Base-by-base conservation (phyloP, 371 early-diverging fungal genomes). In the Apophysomyces elegans region DNA sequence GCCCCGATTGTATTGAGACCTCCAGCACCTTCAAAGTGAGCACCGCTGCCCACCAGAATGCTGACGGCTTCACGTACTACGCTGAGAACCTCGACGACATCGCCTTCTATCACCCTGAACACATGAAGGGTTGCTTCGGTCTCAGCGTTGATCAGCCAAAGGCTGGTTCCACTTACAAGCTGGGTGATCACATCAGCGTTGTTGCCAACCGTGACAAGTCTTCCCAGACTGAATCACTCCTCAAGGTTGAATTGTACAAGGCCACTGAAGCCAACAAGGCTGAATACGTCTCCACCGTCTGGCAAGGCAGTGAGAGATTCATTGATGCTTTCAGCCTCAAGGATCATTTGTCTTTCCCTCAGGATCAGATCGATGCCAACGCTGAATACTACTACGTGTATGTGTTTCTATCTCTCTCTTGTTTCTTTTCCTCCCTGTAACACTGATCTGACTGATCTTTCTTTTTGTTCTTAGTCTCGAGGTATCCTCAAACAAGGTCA, bases 11-110 rank as follows among this genome's bases (percentile, higher is more conserved):
- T 67, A 60, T 77, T 32, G 78, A 89, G 69, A 76, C 78, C 63
- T 86, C 88, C 64, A 76, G 79, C 45, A 79, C 78, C 57, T 86
- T 89, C 76, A 88, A 87, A 80, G 87, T 86, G 7, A 78, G 84
- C 21, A 64, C 79, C n/a, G 85, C 83, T 54, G 80, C 82, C 39
- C 86, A 87, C 69, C 66, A 70, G 50, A 86, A 88, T 69, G 79
- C 84, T 41, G 77, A 77, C 61, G 84, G 87, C 60, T 66, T 79
- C 38, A 76, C 75, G 67, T 81, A 82, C 50, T 84, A 76, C 39
- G 62, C 73, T 43, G 79, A 82, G 62, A 65, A 64, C 11, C 66
- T 76, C 21, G 68, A 74, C 61, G 83, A 82, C 61, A 56, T 62
- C 32, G 63, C 59, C 9, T 56, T 76, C 58, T 82, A 76, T 59